Evolutionary conservation across 2,329 filamentous ascomycete species (phyloP).

Genomic region (Phyllosticta citribraziliensis): DNA sequence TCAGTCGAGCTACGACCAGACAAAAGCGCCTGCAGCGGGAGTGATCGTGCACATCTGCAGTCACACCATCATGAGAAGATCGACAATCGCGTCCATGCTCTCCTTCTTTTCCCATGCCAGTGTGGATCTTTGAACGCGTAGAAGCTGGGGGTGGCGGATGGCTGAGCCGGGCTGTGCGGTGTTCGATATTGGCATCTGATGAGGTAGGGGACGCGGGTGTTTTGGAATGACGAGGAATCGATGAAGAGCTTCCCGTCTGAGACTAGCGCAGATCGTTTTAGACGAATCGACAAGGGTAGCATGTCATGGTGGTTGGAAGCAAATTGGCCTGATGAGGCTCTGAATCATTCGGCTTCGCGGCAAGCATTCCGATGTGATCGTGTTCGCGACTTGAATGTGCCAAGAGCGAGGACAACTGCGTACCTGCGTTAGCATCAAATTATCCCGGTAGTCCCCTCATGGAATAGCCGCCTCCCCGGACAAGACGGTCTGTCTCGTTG

Average conservation of each 20-base stretch:
- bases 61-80: not conserved
- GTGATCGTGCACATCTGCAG: not conserved
- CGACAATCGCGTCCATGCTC: not conserved
- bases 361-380: not conserved
- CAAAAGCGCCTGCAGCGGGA: not conserved
- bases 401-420: not conserved
- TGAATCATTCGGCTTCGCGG: conserved; percentile 1
- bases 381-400: not conserved
- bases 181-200: not conserved
- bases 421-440: not conserved
- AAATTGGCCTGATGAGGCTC: not conserved
- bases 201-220: not conserved
- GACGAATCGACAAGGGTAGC: not conserved
- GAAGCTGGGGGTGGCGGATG: conserved; percentile 1
- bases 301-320: conserved; percentile 2
- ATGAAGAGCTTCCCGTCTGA: not conserved
- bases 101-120: not conserved
- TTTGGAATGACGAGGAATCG: conserved; percentile 4
- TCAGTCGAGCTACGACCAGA: not conserved
- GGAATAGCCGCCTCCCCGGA: not conserved
- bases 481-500: not conserved
- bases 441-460: not conserved
- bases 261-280: not conserved
- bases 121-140: not conserved
- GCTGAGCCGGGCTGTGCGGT: not conserved